Percentiles rank a stretch among this genome's conserved stretches.
Conservation (phyloP, 2,329 filamentous ascomycete species). For the Aspergillus fijiensis region DNA sequence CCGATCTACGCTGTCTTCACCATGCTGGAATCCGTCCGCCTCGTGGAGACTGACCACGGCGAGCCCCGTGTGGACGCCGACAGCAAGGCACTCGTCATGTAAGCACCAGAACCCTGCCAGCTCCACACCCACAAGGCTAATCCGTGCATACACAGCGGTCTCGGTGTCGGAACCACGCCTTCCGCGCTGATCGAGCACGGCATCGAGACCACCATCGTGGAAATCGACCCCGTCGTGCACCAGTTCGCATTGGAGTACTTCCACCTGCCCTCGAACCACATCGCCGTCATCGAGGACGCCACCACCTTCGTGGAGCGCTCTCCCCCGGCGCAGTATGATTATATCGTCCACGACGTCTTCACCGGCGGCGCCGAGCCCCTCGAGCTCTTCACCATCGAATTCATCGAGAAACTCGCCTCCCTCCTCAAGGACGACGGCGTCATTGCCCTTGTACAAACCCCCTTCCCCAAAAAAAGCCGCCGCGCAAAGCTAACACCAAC, state of each 20-base stretch:
- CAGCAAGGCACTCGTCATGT: slow-evolving; percentile 83
- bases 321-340: slow-evolving; percentile 66
- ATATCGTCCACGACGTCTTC: slow-evolving; percentile 97
- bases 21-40: slow-evolving; percentile 86
- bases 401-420: slow-evolving; percentile 67
- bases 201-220: slow-evolving; percentile 88
- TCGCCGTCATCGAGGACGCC: slow-evolving; percentile 78
- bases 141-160: slow-evolving; percentile 58
- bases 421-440: slow-evolving; percentile 77
- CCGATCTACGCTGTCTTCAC: slow-evolving; percentile 96
- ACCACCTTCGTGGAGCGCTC: slow-evolving; percentile 61
- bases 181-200: slow-evolving; percentile 83
- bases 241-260: slow-evolving; percentile 83
- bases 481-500: neutral
- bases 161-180: slow-evolving; percentile 89
- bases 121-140: neutral
- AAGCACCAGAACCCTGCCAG: slow-evolving; percentile 37
- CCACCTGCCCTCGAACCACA: slow-evolving; percentile 72
- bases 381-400: slow-evolving; percentile 81
- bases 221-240: slow-evolving; percentile 88
- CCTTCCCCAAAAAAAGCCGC: neutral
- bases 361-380: slow-evolving; percentile 93
- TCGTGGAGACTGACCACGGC: slow-evolving; percentile 61
- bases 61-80: slow-evolving; percentile 55
- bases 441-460: slow-evolving; percentile 73